phyloP scores from a whole-genome alignment of 169 alveolate genomes.

The Plasmodium knowlesi region DNA sequence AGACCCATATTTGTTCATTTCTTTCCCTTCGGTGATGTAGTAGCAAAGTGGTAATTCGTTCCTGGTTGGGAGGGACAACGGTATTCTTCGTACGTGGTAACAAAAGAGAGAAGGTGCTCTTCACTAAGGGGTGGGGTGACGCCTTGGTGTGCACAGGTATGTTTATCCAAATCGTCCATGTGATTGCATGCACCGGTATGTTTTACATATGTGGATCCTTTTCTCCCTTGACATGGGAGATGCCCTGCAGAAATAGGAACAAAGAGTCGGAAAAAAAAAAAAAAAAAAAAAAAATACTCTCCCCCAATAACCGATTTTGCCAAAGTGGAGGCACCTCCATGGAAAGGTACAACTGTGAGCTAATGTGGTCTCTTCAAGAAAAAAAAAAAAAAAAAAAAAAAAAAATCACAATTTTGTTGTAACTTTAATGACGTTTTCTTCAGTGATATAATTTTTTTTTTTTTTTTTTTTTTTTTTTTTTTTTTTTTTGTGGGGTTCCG shows the following conservation, averaged over 20 bases:
- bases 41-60: not conserved
- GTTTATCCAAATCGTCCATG: not conserved
- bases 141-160: not conserved
- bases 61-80: not conserved
- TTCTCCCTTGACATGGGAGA: not conserved
- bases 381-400: too few relatives aligned
- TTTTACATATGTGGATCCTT: not conserved
- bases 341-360: not conserved
- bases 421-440: not conserved
- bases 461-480: too few relatives aligned
- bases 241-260: not conserved
- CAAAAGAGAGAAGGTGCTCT: not conserved
- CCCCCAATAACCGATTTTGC: not conserved
- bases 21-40: not conserved
- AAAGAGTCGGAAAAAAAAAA: not conserved
- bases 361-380: not conserved
- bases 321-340: not conserved
- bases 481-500: not conserved
- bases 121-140: not conserved
- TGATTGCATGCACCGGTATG: not conserved
- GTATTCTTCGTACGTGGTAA: not conserved
- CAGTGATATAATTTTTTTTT: not conserved
- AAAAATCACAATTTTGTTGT: not conserved
- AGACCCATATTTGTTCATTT: not conserved
- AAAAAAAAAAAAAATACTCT: not conserved